Evolutionary conservation across 768 basidiomycete genomes (phyloP).

Genomic region (Kondoa subrosea): DNA sequence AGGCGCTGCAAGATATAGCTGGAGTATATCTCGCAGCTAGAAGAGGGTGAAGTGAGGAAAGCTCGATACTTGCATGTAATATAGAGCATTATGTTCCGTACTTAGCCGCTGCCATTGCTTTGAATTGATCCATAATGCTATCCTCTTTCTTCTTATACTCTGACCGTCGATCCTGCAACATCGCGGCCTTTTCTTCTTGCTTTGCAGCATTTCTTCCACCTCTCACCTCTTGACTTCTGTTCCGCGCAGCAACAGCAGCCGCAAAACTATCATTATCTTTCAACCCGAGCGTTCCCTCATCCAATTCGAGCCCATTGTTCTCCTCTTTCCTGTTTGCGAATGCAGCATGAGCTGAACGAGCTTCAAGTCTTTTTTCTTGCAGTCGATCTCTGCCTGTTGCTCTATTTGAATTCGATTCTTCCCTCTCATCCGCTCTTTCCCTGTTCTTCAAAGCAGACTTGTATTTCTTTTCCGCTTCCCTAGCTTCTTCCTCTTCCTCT

Average conservation of each 20-base stretch:
- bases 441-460: neutral
- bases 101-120: neutral
- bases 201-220: neutral
- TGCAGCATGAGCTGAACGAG: neutral
- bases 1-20: too few relatives aligned
- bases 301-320: neutral
- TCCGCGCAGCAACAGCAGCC: neutral
- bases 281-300: neutral
- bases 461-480: neutral
- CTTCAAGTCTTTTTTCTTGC: neutral
- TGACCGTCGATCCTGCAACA: constrained; percentile 4
- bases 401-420: neutral
- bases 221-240: neutral
- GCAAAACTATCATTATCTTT: constrained; percentile 2
- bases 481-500: neutral
- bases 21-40: too few relatives aligned
- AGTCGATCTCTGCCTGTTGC: constrained; percentile 5
- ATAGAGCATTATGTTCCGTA: neutral
- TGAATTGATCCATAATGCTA: constrained; percentile 1
- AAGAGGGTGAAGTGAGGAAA: too few relatives aligned
- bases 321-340: constrained; percentile 8
- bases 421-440: constrained; percentile 1
- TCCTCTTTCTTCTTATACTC: constrained; percentile 2
- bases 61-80: too few relatives aligned
- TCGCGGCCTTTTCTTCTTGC: neutral